Evolutionary conservation across 1,284 basidiomycete species (phyloP), one percentile per base, ranked within the genome.

Genomic region (Tilletia walkeri): DNA sequence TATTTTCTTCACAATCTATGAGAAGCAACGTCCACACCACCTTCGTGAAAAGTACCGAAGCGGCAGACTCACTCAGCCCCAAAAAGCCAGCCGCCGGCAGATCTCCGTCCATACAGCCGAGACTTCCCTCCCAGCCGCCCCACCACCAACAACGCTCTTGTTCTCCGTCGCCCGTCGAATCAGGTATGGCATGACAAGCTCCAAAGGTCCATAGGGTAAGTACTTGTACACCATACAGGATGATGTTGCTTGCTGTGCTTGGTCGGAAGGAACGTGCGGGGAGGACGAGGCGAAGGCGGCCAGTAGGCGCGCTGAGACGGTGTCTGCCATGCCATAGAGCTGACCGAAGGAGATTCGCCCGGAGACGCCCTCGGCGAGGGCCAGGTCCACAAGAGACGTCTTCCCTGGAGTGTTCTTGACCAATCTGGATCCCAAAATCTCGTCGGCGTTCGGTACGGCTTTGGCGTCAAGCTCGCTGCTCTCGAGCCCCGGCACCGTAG

Each of bases 341-440:
- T 96, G 94, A 1, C 89, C 93, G 74, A 95, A 86, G 47, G 89
- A 87, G 47, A 95, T 84, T 72, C 91, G 86, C 77, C 91, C 90
- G 9, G 87, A 85, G 1, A 89, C 88, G n/a, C 86, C 86, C n/a
- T 87, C 86, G 30, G 84, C 79, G 39, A 90, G 79, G 67, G 74
- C 66, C 39, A 78, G 53, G 14, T 76, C 67, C 50, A 73, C 69
- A 0, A 77, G 73, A 38, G 20, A 1, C 38, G 39, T n/a, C 65
- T n/a, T 45, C 16, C 36, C 18, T 48, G 65, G n/a, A 18, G 18
- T n/a, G 5, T 38, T 39, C 39, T 18, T 34, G 30, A 39, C 38
- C 10, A 30, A 74, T 69, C 30, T 65, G 69, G 36, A 73, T 48
- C 30, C 24, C 24, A 30, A 30, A 30, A 30, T 2, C 24, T 30